Evolutionary conservation across 2,329 filamentous ascomycete species (phyloP).

Genomic region (Apiospora rasikravindrae): DNA sequence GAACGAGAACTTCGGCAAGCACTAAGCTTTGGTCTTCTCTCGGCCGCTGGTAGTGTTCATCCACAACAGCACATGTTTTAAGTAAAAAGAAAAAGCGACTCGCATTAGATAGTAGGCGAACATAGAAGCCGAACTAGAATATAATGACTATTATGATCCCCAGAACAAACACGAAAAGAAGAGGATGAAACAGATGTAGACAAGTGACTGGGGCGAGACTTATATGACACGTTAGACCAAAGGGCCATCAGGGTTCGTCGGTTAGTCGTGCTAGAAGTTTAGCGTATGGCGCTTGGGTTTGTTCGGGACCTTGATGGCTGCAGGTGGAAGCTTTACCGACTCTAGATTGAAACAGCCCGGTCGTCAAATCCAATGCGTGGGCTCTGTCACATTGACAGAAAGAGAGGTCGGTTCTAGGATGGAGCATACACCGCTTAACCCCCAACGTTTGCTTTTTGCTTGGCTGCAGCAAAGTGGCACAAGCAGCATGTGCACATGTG

Average conservation of each 20-base stretch:
- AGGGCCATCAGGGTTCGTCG: background rate
- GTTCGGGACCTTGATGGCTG: background rate
- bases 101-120: background rate
- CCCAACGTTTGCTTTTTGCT: background rate
- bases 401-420: background rate
- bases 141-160: constrained; percentile 16
- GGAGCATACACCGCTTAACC: too few relatives aligned
- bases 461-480: background rate
- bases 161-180: background rate
- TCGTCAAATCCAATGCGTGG: background rate
- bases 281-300: background rate
- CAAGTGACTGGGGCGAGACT: background rate
- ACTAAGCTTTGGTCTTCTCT: constrained; percentile 22
- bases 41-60: background rate
- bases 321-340: background rate
- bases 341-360: background rate
- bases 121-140: background rate
- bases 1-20: constrained; percentile 45
- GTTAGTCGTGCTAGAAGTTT: background rate
- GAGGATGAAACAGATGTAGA: background rate
- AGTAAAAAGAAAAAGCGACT: background rate
- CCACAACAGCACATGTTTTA: background rate
- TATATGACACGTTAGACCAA: background rate
- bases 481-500: too few relatives aligned
- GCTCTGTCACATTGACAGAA: background rate